A percentile compares a stretch with the other conserved stretches of the same genome.
These are phyloP conservation scores for Puccinia polysora DNA, from an alignment of 1,284 basidiomycete genomes.

Conservation along the genomic window DNA sequence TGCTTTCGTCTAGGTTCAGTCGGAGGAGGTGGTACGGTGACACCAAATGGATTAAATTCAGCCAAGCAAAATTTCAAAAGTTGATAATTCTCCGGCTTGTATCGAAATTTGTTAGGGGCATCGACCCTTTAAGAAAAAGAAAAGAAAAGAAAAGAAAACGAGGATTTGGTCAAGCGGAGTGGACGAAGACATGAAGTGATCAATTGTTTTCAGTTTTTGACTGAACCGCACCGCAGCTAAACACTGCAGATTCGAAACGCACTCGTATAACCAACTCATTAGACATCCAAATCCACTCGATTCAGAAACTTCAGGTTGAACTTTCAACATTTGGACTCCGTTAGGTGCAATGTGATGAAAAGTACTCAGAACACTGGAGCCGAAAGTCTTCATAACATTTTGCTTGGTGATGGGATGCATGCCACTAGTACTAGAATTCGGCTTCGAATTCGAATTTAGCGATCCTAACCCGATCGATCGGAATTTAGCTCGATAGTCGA, in stretches of 20 bases:
- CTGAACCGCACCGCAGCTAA: no score
- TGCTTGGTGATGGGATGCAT: constrained; percentile 21
- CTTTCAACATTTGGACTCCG: background rate
- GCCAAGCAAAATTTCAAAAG: constrained; percentile 17
- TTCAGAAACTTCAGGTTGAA: background rate
- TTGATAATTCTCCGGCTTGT: constrained; percentile 41
- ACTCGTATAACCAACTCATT: constrained; percentile 35
- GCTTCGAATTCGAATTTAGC: no score
- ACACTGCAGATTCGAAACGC: background rate
- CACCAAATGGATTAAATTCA: constrained; percentile 12
- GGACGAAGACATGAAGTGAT: no score
- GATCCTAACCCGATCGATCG: background rate
- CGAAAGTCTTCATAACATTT: constrained; percentile 25
- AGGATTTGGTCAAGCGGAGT: background rate
- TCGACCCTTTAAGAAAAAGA: background rate
- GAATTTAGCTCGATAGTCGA: constrained; percentile 26
- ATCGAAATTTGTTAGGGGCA: constrained; percentile 28
- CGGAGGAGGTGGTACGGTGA: background rate
- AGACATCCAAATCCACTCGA: constrained; percentile 4
- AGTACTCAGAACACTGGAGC: constrained; percentile 7
- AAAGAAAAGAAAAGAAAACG: background rate
- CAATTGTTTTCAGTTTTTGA: no score
- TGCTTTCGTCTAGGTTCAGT: background rate
- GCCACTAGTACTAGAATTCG: no score
- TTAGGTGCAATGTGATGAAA: background rate